Conservation (phyloP, 352 stramenopile species). For the Phytophthora constricta region DNA sequence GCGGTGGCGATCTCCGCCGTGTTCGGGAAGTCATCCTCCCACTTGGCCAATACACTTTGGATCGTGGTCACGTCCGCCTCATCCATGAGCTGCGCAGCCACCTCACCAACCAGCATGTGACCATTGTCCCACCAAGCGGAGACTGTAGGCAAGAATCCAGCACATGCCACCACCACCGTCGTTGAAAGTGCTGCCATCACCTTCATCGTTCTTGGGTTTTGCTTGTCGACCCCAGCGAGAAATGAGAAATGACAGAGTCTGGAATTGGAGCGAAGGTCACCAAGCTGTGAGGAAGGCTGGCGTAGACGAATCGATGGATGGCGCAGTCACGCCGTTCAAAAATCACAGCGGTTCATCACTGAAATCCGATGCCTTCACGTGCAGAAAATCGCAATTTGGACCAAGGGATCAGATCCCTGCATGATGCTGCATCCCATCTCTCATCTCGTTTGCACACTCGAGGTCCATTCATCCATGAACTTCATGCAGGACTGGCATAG, state of each 20-base stretch:
- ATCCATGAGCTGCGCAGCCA: conserved; percentile 53
- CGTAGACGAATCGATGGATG: background rate
- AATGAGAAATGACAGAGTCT: conserved; percentile 3
- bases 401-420: background rate
- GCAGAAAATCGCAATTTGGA: too few species aligned
- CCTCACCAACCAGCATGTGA: conserved; percentile 55
- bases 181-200: conserved; percentile 7
- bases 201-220: conserved; percentile 27
- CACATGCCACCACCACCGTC: conserved; percentile 1
- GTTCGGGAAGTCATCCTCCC: conserved; percentile 56
- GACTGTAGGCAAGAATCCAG: conserved; percentile 20
- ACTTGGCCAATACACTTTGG: conserved; percentile 39
- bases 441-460: too few species aligned
- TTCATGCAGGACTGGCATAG: too few species aligned
- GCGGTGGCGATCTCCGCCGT: conserved; percentile 42
- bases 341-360: too few species aligned
- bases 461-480: too few species aligned
- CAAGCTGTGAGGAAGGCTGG: background rate
- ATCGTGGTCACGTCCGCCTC: conserved; percentile 43
- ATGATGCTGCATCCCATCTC: too few species aligned
- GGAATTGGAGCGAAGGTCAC: background rate
- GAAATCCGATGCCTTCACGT: background rate
- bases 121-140: conserved; percentile 59
- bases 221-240: background rate
- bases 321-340: background rate